These are phyloP conservation scores for Adansonia rubrostipa DNA, from an alignment of 441 rosid species.

Conservation along the genomic window DNA sequence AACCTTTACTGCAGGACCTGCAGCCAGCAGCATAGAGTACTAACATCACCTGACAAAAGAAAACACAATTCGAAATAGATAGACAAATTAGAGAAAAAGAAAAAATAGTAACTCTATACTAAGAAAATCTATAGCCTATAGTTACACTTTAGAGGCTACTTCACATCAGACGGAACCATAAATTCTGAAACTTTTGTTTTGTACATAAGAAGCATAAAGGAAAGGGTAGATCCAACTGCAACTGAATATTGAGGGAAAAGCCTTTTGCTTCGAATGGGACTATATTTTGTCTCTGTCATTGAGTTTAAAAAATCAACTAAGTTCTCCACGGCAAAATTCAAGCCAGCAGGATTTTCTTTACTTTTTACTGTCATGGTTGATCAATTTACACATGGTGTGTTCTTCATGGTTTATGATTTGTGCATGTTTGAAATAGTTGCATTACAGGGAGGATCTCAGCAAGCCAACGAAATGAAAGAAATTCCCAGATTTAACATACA, in stretches of 20 bases:
- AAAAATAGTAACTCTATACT: neutral
- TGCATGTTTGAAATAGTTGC: neutral
- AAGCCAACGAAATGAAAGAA: neutral
- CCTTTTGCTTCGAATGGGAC: neutral
- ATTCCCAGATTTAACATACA: conserved; percentile 1
- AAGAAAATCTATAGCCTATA: conserved; percentile 16
- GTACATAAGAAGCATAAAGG: neutral
- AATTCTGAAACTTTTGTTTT: neutral
- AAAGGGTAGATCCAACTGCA: neutral
- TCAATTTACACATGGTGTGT: neutral
- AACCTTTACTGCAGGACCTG: conserved; percentile 57
- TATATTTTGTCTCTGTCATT: neutral
- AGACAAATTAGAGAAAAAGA: conserved; percentile 13
- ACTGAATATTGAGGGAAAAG: neutral
- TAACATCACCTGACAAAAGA: conserved; percentile 54
- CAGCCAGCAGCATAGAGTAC: conserved; percentile 60
- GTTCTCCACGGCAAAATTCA: neutral
- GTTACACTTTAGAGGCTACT: neutral
- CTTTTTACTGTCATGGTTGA: neutral
- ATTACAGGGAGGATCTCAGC: neutral
- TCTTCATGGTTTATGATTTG: neutral
- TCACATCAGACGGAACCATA: neutral
- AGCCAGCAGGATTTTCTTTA: neutral
- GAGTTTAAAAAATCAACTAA: neutral
- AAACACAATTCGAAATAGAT: conserved; percentile 24